phyloP scores from a whole-genome alignment of 2,329 filamentous ascomycete genomes.

The Sclerotinia glacialis region DNA sequence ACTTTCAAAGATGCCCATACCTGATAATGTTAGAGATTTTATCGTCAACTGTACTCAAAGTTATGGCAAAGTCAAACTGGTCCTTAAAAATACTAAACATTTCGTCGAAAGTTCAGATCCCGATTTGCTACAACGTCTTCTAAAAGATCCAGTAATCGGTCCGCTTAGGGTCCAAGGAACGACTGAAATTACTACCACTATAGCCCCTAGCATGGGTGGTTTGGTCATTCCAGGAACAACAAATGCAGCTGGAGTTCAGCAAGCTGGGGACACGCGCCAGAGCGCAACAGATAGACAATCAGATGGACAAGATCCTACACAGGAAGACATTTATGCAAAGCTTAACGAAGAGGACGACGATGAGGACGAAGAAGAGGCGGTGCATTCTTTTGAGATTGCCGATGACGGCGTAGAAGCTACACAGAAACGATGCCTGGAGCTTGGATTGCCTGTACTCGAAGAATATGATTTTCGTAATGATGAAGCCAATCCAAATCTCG shows the following conservation, averaged over 20 bases:
- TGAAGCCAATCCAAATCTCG: conserved; percentile 80
- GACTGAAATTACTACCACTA: conserved; percentile 71
- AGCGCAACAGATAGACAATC: conserved; percentile 43
- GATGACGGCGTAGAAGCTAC: conserved; percentile 80
- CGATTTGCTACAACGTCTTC: conserved; percentile 77
- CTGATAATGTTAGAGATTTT: conserved; percentile 75
- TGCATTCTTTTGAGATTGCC: conserved; percentile 89
- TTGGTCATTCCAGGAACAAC: conserved; percentile 93
- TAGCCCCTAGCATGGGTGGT: conserved; percentile 80
- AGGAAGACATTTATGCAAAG: conserved; percentile 68
- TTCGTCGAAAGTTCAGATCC: conserved; percentile 91
- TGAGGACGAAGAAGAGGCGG: conserved; percentile 80
- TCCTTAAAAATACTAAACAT: conserved; percentile 91
- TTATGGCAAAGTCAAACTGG: conserved; percentile 93
- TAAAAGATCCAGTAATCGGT: conserved; percentile 80
- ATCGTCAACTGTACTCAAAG: conserved; percentile 76
- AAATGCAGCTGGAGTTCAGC: conserved; percentile 82
- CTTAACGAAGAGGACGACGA: conserved; percentile 76
- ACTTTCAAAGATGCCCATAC: conserved; percentile 84
- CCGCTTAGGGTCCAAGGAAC: conserved; percentile 69
- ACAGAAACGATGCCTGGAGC: conserved; percentile 82
- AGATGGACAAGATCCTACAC: conserved; percentile 53
- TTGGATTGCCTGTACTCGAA: conserved; percentile 84
- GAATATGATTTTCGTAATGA: conserved; percentile 98
- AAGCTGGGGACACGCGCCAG: conserved; percentile 53